Percentiles rank a stretch among this genome's conserved stretches.
These are phyloP conservation scores for Litsea cubeba DNA, from an alignment of 164 flowering plant genomes.

Conservation along the genomic window DNA sequence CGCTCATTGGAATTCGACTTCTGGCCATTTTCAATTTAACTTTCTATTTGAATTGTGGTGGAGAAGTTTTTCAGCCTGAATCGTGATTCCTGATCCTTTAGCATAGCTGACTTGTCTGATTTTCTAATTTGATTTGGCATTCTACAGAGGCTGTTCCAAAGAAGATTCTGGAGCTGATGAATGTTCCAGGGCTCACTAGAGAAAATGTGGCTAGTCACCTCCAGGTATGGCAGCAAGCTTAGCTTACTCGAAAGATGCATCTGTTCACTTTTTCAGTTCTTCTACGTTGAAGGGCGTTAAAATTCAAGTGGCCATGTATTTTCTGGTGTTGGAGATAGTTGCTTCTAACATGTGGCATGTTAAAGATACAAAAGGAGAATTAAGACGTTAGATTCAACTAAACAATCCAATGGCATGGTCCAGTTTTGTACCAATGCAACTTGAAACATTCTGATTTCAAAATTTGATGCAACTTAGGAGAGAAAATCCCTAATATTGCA, in stretches of 20 bases:
- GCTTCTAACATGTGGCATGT: too few species aligned
- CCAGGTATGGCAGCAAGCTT: slow-evolving; percentile 51
- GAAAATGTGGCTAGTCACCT: slow-evolving; percentile 99
- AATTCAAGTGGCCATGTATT: background rate
- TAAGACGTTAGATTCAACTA: too few species aligned
- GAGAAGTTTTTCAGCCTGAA: too few species aligned
- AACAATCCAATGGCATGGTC: too few species aligned
- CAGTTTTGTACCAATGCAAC: too few species aligned
- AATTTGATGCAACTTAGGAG: too few species aligned
- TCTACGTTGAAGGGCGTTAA: background rate
- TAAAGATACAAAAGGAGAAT: too few species aligned
- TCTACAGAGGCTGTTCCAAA: slow-evolving; percentile 94
- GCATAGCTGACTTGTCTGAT: background rate
- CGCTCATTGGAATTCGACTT: background rate
- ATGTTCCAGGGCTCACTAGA: slow-evolving; percentile 87
- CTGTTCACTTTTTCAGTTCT: background rate
- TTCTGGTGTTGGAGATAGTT: background rate
- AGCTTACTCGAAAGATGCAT: background rate
- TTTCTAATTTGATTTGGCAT: background rate
- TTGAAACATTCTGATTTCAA: too few species aligned
- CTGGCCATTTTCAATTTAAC: background rate
- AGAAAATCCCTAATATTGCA: too few species aligned
- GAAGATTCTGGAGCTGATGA: slow-evolving; percentile 93
- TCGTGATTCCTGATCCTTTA: background rate
- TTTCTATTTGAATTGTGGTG: background rate